phyloP scores from a whole-genome alignment of 495 filamentous ascomycete species.

The Xylona heveae region DNA sequence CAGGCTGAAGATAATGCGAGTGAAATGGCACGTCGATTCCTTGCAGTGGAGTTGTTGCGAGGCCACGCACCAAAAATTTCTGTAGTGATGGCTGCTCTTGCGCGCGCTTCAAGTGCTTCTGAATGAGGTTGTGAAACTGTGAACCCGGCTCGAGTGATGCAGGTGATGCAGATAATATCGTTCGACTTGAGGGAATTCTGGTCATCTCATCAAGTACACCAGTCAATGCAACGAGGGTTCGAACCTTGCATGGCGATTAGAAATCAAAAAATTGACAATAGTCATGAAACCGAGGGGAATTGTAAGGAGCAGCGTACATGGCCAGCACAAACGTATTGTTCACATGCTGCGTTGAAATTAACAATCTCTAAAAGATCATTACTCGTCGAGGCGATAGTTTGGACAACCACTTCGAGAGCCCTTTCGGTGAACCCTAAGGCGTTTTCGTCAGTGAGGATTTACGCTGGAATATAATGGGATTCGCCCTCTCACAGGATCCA shows the following conservation, averaged over 20 bases:
- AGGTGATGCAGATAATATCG: constrained; percentile 1
- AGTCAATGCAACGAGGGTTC: too few relatives aligned
- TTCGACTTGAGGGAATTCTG: background rate
- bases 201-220: constrained; percentile 4
- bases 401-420: too few relatives aligned
- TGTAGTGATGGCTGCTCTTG: too few relatives aligned
- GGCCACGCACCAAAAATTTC: constrained; percentile 12
- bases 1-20: constrained; percentile 13
- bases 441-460: too few relatives aligned
- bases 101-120: too few relatives aligned
- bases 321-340: constrained; percentile 25
- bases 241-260: background rate
- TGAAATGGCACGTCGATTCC: constrained; percentile 25
- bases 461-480: too few relatives aligned
- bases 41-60: constrained; percentile 17
- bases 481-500: too few relatives aligned
- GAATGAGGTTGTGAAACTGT: constrained; percentile 9
- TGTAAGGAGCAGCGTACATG: constrained; percentile 10
- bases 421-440: too few relatives aligned
- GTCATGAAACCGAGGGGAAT: background rate
- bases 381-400: constrained; percentile 9
- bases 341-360: constrained; percentile 18
- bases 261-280: constrained; percentile 1
- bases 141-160: background rate
- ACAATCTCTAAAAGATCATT: constrained; percentile 19